phyloP scores from a whole-genome alignment of 306 rosid species.

The Glycine tomentella region DNA sequence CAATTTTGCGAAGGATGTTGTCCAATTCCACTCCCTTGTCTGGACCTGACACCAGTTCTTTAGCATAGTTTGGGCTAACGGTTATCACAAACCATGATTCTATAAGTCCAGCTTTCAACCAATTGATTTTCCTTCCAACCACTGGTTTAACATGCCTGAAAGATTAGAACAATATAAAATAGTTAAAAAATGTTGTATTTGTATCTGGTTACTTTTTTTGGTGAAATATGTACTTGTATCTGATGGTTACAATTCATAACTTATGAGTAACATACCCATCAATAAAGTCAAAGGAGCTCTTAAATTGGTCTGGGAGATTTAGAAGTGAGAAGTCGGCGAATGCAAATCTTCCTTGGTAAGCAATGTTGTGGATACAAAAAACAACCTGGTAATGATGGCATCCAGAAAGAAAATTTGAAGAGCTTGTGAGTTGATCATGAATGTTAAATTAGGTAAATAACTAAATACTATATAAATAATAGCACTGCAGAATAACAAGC shows the following conservation, averaged over 20 bases:
- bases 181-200: neutral
- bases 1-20: conserved; percentile 56
- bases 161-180: conserved; percentile 19
- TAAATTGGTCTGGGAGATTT: conserved; percentile 66
- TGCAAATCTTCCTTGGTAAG: conserved; percentile 85
- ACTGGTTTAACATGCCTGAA: conserved; percentile 69
- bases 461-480: neutral
- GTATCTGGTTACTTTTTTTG: too few relatives aligned
- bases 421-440: conserved; percentile 25
- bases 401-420: conserved; percentile 17
- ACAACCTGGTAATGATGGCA: conserved; percentile 56
- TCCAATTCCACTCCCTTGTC: conserved; percentile 81
- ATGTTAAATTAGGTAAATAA: conserved; percentile 21
- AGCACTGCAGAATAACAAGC: neutral
- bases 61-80: conserved; percentile 81
- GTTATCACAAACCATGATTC: conserved; percentile 71
- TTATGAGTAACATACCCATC: conserved; percentile 66
- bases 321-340: conserved; percentile 64
- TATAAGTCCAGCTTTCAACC: conserved; percentile 81
- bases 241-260: neutral
- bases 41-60: conserved; percentile 65
- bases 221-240: neutral
- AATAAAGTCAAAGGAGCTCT: conserved; percentile 79
- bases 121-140: conserved; percentile 78
- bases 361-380: conserved; percentile 87